These are phyloP conservation scores for Postia placenta DNA, from an alignment of 768 basidiomycete species.

Conservation along the genomic window DNA sequence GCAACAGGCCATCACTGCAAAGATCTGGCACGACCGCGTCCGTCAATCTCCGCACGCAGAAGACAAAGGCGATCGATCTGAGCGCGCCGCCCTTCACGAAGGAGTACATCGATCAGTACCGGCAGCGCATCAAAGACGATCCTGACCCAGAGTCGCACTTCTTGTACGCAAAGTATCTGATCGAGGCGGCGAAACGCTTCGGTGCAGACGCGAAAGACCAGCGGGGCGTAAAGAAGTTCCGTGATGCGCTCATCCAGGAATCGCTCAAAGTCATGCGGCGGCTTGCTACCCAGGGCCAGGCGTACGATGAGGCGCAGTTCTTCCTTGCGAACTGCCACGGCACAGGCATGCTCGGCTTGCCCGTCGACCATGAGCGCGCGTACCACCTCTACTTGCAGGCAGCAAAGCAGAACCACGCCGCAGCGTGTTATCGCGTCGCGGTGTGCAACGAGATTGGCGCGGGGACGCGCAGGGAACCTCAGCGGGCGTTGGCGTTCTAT, in stretches of 20 bases:
- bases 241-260: conserved; percentile 81
- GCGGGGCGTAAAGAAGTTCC: conserved; percentile 83
- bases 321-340: conserved; percentile 97
- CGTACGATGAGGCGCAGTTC: conserved; percentile 96
- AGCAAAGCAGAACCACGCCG: conserved; percentile 93
- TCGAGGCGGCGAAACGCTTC: conserved; percentile 95
- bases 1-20: conserved; percentile 49
- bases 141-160: conserved; percentile 99
- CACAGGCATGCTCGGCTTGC: conserved; percentile 90
- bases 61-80: conserved; percentile 79
- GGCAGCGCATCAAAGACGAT: conserved; percentile 93
- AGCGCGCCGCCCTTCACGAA: conserved; percentile 86
- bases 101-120: conserved; percentile 96
- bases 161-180: conserved; percentile 95
- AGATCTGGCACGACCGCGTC: conserved; percentile 55
- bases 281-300: conserved; percentile 85
- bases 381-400: conserved; percentile 97
- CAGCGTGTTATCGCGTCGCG: conserved; percentile 93
- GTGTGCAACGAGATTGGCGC: conserved; percentile 99
- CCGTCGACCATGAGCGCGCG: conserved; percentile 95
- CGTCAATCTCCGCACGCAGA: conserved; percentile 50
- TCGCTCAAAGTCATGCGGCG: conserved; percentile 89
- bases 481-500: conserved; percentile 91
- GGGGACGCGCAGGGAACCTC: conserved; percentile 84
- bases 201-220: conserved; percentile 68